Conservation (phyloP, 176 grass and related monocot genomes). For the Aegilops speltoides region DNA sequence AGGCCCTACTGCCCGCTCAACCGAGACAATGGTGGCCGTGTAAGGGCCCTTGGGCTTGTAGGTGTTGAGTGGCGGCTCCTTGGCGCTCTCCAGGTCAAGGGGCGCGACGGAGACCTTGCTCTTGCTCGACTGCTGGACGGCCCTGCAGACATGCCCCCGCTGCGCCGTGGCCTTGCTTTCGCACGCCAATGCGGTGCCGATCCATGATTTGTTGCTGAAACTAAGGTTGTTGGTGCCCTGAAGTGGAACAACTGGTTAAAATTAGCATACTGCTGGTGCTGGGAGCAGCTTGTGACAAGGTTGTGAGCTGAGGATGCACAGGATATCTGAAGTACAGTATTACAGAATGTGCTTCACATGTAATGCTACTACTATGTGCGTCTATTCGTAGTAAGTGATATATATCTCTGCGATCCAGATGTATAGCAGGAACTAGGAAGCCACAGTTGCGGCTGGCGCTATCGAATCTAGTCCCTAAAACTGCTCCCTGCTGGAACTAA, state of each 20-base stretch:
- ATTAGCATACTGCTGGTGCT: neutral
- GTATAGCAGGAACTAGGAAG: neutral
- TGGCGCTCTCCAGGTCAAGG: slow-evolving; percentile 65
- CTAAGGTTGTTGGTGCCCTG: slow-evolving; percentile 50
- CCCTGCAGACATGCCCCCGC: slow-evolving; percentile 41
- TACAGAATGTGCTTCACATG: too few relatives aligned
- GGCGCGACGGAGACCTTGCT: slow-evolving; percentile 58
- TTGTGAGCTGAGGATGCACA: too few relatives aligned
- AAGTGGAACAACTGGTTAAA: neutral
- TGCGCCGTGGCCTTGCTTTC: slow-evolving; percentile 28
- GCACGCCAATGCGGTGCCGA: slow-evolving; percentile 27
- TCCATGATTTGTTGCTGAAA: slow-evolving; percentile 60
- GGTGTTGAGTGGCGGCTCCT: slow-evolving; percentile 80
- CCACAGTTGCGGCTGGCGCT: neutral
- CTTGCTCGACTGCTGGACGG: slow-evolving; percentile 56
- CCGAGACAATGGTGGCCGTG: slow-evolving; percentile 77
- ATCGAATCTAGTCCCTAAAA: too few relatives aligned
- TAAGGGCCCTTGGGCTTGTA: slow-evolving; percentile 81
- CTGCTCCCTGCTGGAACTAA: slow-evolving; percentile 6
- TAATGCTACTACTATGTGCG: too few relatives aligned
- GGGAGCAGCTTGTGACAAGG: too few relatives aligned
- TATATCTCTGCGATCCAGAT: too few relatives aligned
- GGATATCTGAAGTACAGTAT: too few relatives aligned
- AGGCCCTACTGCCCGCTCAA: slow-evolving; percentile 78
- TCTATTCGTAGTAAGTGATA: too few relatives aligned